Conservation (phyloP, 1,284 basidiomycete species). For the Sporisorium exsertum region DNA sequence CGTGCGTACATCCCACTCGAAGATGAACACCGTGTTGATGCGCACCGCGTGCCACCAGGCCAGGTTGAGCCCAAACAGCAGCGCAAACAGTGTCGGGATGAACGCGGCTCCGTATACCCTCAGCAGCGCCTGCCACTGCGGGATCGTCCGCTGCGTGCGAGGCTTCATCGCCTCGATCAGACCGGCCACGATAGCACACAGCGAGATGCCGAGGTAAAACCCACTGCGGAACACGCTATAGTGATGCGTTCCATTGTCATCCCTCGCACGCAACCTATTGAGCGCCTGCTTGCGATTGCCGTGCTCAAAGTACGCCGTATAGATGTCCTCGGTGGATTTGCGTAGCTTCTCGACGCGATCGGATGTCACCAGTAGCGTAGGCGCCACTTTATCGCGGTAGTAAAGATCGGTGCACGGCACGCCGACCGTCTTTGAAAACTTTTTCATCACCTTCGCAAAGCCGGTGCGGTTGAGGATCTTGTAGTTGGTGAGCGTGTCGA, state of each 20-base stretch:
- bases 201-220: conserved; percentile 79
- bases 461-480: conserved; percentile 81
- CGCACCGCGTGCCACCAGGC: conserved; percentile 80
- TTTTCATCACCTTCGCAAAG: conserved; percentile 87
- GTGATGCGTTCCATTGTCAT: conserved; percentile 76
- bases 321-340: conserved; percentile 72
- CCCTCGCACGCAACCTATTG: conserved; percentile 74
- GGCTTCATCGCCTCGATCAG: conserved; percentile 77
- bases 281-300: conserved; percentile 86
- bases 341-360: conserved; percentile 77
- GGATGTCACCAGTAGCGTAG: conserved; percentile 72
- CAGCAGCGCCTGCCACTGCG: conserved; percentile 80
- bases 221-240: conserved; percentile 76
- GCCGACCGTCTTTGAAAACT: conserved; percentile 87
- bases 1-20: conserved; percentile 77
- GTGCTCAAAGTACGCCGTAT: conserved; percentile 73
- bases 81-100: conserved; percentile 80
- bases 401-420: conserved; percentile 77
- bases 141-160: conserved; percentile 75
- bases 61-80: conserved; percentile 83
- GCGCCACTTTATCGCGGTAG: conserved; percentile 79
- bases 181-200: conserved; percentile 81
- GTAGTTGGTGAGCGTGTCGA: conserved; percentile 83
- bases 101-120: conserved; percentile 83
- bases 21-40: conserved; percentile 92